phyloP scores from a whole-genome alignment of 2,329 filamentous ascomycete species.

The Trichothecium sympodiale region DNA sequence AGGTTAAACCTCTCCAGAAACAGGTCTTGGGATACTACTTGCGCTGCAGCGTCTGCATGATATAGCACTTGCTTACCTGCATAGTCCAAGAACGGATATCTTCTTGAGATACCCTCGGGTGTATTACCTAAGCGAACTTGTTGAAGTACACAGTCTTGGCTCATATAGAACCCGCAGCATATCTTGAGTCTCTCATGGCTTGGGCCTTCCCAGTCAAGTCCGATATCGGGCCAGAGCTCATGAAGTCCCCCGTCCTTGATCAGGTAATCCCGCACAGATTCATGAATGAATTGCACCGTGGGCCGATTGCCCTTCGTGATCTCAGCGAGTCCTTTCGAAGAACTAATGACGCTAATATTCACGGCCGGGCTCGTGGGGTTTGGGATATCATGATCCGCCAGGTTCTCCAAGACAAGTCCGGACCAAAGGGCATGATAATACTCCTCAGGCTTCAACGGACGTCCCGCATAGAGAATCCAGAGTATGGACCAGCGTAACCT shows the following conservation, averaged over 20 bases:
- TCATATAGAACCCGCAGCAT: constrained; percentile 30
- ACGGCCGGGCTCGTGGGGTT: no score
- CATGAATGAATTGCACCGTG: constrained; percentile 42
- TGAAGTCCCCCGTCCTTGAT: constrained; percentile 21
- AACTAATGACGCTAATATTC: constrained; percentile 20
- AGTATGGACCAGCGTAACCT: constrained; percentile 32
- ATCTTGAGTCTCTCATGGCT: constrained; percentile 32
- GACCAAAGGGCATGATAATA: constrained; percentile 21
- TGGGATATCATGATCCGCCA: constrained; percentile 10
- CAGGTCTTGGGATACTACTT: constrained; percentile 13
- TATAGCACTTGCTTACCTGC: background rate
- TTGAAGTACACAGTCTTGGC: no score
- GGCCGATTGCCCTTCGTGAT: constrained; percentile 17
- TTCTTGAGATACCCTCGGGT: background rate
- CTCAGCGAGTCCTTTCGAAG: constrained; percentile 40
- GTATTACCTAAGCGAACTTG: no score
- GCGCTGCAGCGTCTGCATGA: constrained; percentile 4
- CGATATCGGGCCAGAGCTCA: constrained; percentile 19
- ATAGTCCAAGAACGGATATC: constrained; percentile 35
- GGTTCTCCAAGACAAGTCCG: background rate
- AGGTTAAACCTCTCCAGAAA: no score
- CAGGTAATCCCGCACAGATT: constrained; percentile 37
- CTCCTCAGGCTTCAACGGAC: constrained; percentile 29
- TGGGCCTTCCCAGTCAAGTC: constrained; percentile 12
- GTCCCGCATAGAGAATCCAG: constrained; percentile 39